Conservation (phyloP, 805 yeast species). For the Yarrowia deformans region DNA sequence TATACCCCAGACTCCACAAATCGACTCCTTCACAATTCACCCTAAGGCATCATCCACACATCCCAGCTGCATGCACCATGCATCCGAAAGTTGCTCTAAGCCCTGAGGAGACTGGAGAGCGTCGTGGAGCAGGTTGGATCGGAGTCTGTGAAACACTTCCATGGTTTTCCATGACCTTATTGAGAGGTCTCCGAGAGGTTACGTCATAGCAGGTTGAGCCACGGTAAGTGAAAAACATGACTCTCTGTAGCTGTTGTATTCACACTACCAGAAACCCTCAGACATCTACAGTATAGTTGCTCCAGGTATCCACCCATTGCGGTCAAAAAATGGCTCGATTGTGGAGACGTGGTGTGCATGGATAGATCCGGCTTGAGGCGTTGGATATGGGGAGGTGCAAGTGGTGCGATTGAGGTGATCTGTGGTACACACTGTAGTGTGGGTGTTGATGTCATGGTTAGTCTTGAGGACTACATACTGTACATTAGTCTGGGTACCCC, state of each 20-base stretch:
- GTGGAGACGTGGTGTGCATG: conserved; percentile 1
- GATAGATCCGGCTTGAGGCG: not conserved
- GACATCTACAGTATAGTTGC: no score
- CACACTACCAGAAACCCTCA: no score
- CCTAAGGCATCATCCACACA: conserved; percentile 6
- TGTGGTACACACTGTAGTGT: no score
- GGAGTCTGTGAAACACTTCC: not conserved
- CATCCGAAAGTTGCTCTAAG: conserved; percentile 12
- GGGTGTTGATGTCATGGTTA: no score
- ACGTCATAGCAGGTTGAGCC: no score
- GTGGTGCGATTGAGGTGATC: no score
- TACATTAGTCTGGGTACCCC: no score
- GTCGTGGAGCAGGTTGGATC: not conserved
- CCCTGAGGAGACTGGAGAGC: conserved; percentile 12
- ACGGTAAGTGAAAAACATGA: no score
- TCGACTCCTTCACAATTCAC: not conserved
- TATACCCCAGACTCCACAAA: no score
- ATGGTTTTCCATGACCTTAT: not conserved
- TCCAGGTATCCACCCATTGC: not conserved
- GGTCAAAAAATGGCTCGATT: conserved; percentile 10
- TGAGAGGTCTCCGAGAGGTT: no score
- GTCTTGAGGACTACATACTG: no score
- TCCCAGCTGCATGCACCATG: not conserved
- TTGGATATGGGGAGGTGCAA: not conserved
- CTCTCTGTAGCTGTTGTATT: no score